Percentiles rank a stretch among this genome's conserved stretches.
phyloP scores from a whole-genome alignment of 208 protist genomes.

The Leptomonas pyrrhocoris region DNA sequence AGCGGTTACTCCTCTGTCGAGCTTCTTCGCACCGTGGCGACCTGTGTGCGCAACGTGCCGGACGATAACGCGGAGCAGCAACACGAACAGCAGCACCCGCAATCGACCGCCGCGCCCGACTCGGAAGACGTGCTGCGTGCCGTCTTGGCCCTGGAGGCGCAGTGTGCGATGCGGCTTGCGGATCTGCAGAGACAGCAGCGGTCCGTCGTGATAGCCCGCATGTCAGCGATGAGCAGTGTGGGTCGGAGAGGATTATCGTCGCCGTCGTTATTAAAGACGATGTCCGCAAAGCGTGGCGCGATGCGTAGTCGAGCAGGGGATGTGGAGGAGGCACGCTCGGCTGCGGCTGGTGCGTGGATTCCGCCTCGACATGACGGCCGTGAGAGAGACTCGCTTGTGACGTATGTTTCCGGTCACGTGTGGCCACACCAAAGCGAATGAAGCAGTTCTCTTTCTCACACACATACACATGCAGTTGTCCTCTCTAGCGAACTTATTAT shows the following conservation, averaged over 20 bases:
- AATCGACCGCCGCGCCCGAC: no score
- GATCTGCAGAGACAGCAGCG: slow-evolving; percentile 9
- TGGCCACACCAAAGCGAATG: background rate
- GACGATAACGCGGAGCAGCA: background rate
- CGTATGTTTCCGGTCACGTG: background rate
- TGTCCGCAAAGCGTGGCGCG: background rate
- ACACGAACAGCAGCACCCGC: background rate
- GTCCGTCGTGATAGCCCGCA: background rate
- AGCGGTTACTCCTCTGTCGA: background rate
- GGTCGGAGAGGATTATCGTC: background rate
- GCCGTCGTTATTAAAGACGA: background rate
- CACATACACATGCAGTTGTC: background rate
- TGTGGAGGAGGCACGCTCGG: background rate
- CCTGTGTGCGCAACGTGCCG: slow-evolving; percentile 30
- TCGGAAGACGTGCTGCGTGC: slow-evolving; percentile 17
- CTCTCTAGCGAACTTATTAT: background rate
- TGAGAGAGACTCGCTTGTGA: background rate
- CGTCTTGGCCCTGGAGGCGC: slow-evolving; percentile 21
- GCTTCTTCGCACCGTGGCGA: slow-evolving; percentile 27
- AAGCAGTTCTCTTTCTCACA: background rate
- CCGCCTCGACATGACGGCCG: background rate
- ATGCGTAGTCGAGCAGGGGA: background rate
- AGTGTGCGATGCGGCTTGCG: slow-evolving; percentile 19
- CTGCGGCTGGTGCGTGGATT: no score
- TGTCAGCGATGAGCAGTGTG: background rate